A percentile compares a stretch with the other conserved stretches of the same genome.
phyloP scores from a whole-genome alignment of 768 basidiomycete species.

The Trametopsis cervina region DNA sequence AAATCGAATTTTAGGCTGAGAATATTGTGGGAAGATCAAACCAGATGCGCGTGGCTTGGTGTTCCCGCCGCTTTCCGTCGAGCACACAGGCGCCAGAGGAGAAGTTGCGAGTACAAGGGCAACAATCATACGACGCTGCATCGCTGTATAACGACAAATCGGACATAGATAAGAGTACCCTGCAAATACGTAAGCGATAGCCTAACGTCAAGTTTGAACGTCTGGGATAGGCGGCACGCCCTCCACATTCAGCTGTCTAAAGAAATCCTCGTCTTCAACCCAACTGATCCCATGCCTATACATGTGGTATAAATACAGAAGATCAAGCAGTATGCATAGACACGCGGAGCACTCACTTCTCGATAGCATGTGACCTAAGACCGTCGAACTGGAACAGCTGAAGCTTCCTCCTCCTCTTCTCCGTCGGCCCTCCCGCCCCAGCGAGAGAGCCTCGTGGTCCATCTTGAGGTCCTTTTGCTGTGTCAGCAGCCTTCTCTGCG shows the following conservation, averaged over 20 bases:
- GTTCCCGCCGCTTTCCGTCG: background rate
- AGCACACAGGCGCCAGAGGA: background rate
- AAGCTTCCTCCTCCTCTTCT: slow-evolving; percentile 2
- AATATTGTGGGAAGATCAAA: background rate
- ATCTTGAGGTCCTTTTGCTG: background rate
- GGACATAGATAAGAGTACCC: too few species aligned
- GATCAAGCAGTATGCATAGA: slow-evolving; percentile 8
- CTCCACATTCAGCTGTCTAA: slow-evolving; percentile 15
- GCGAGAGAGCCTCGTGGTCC: background rate
- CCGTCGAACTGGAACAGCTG: slow-evolving; percentile 44
- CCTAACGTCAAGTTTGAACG: too few species aligned
- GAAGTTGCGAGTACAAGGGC: background rate
- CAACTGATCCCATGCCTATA: slow-evolving; percentile 42
- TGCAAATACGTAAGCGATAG: too few species aligned
- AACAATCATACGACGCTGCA: too few species aligned
- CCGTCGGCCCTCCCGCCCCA: background rate
- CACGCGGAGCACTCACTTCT: slow-evolving; percentile 37
- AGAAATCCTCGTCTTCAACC: slow-evolving; percentile 52
- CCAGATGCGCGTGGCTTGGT: background rate
- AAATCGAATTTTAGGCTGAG: too few species aligned
- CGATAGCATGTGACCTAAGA: slow-evolving; percentile 54
- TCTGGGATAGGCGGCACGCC: background rate
- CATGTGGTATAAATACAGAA: slow-evolving; percentile 1
- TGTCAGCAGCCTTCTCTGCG: slow-evolving; percentile 2
- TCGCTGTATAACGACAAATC: too few species aligned